These are phyloP conservation scores for Boletus sensibilis DNA, from an alignment of 768 basidiomycete species.

Conservation along the genomic window DNA sequence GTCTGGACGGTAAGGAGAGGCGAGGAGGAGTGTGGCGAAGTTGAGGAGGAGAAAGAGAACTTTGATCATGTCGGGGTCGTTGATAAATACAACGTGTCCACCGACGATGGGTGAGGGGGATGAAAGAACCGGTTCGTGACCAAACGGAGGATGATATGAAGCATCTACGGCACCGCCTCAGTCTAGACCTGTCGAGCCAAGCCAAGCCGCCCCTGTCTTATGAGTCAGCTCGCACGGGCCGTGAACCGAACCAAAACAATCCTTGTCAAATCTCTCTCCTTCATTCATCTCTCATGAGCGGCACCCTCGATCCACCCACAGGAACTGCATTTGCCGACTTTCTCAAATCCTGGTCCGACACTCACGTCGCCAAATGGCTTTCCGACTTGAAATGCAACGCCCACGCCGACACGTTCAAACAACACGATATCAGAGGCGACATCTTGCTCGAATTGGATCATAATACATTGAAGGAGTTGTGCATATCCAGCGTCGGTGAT, in stretches of 20 bases:
- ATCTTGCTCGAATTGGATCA: constrained; percentile 92
- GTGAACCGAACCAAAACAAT: too few relatives aligned
- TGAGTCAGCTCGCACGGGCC: too few relatives aligned
- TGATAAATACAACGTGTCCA: background rate
- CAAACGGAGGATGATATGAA: too few relatives aligned
- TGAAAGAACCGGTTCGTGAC: background rate
- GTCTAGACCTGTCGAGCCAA: background rate
- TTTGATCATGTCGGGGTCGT: background rate
- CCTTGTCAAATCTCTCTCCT: too few relatives aligned
- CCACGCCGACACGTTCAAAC: constrained; percentile 67
- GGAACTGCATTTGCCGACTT: constrained; percentile 62
- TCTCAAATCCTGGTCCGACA: constrained; percentile 70
- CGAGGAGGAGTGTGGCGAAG: constrained; percentile 41
- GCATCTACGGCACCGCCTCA: too few relatives aligned
- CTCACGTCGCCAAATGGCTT: constrained; percentile 76
- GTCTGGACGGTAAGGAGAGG: constrained; percentile 67
- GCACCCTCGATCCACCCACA: constrained; percentile 50
- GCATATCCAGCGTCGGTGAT: constrained; percentile 86
- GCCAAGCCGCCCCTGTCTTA: too few relatives aligned
- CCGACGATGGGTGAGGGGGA: background rate
- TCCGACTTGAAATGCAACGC: constrained; percentile 68
- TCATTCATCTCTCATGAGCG: too few relatives aligned
- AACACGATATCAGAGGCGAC: constrained; percentile 90
- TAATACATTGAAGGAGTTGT: constrained; percentile 84
- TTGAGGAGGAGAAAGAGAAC: constrained; percentile 39